A percentile compares a stretch with the other conserved stretches of the same genome.
phyloP scores from a whole-genome alignment of 1,139 yeast species.

The Geotrichum bryndzae region DNA sequence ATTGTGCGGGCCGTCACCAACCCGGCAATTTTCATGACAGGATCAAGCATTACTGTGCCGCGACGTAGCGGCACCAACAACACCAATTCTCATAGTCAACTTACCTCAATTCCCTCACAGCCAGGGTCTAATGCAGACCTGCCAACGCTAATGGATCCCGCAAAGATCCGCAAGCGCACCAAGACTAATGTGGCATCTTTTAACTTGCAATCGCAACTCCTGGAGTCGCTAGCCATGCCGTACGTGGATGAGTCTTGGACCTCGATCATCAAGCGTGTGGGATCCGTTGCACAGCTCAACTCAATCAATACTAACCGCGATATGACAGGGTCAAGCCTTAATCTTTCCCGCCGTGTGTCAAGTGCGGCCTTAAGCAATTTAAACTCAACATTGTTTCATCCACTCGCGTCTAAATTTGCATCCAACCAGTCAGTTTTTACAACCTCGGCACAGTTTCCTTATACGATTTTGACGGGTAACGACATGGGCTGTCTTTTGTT shows the following conservation, averaged over 20 bases:
- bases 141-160: constrained; percentile 14
- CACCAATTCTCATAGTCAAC: neutral
- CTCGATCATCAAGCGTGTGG: constrained; percentile 22
- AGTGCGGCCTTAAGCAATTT: constrained; percentile 8
- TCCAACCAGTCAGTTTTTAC: constrained; percentile 62
- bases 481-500: constrained; percentile 85
- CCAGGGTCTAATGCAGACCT: constrained; percentile 3
- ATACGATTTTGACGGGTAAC: constrained; percentile 77
- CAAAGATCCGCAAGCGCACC: constrained; percentile 21
- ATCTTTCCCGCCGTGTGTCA: constrained; percentile 6
- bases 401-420: constrained; percentile 30
- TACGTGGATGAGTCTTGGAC: constrained; percentile 28
- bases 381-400: constrained; percentile 26
- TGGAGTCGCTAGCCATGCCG: constrained; percentile 32
- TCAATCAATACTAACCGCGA: neutral
- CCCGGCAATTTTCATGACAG: constrained; percentile 10
- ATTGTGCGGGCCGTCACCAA: constrained; percentile 9
- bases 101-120: neutral
- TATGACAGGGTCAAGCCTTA: constrained; percentile 1
- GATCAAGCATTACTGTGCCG: neutral
- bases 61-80: neutral
- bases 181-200: constrained; percentile 24
- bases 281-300: constrained; percentile 17
- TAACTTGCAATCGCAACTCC: constrained; percentile 32
- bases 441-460: constrained; percentile 68